Base-by-base conservation (phyloP, 495 filamentous ascomycete genomes). In the Evansstolkia leycettana region DNA sequence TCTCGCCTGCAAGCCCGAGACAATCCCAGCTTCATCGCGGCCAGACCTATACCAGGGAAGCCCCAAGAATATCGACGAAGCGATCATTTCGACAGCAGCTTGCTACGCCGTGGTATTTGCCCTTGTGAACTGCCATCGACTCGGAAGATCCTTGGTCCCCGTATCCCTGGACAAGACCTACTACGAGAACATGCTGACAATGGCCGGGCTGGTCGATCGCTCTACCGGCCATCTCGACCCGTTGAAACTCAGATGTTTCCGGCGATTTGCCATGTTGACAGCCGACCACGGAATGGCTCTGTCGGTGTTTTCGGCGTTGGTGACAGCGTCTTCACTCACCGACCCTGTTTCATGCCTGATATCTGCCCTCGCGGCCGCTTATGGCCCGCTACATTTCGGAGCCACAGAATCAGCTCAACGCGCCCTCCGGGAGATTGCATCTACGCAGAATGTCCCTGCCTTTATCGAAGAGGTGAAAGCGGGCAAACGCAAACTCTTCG, bases 311-410 rank as follows among this genome's bases (percentile, higher is more conserved):
- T 52, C 55, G 0, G 33, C 57, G 5, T 32, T 65, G 1, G 52
- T 51, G 2, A 57, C 55, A 7, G 48, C 53, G 0, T 61, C 61
- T 0, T 51, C 57, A 0, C 35, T 62, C 4, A 45, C 61, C 0
- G 61, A 62, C 17, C 58, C 61, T 0, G 45, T 63, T 3, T 60
- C 60, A 1, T 58, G 57, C 25, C 18, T 73, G 27, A 64, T 72
- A 11, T 50, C 67, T 2, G 62, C 64, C 0, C 51, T 73, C 1
- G 46, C 60, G 4, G 58, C 72, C 17, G 63, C 62, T 0, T 70
- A 73, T 43, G 74, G 73, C 0, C 69, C 69, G 0, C 51, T 77
- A 1, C 74, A 78, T 46, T 70, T 65, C 28, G 74, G 73, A 3
- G 73, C 74, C 11, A 72, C 70, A 11, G 74, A 77, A 27, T 61